A percentile compares a stretch with the other conserved stretches of the same genome.
phyloP scores from a whole-genome alignment of 2,329 filamentous ascomycete genomes.

The Massarina eburnea region DNA sequence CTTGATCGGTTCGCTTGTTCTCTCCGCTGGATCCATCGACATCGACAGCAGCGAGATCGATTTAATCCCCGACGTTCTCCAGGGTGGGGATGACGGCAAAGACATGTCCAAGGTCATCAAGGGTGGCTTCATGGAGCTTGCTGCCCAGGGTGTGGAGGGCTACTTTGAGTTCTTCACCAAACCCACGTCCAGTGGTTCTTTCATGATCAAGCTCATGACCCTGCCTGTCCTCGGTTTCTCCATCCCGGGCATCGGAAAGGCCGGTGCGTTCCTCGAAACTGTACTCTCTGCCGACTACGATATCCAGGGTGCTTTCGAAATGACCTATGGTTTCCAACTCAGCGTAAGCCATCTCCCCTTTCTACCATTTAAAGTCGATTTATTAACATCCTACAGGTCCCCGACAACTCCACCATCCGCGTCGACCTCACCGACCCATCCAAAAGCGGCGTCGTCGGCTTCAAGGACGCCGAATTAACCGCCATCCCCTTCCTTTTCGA shows the following conservation, averaged over 20 bases:
- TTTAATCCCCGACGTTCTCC: slow-evolving; percentile 24
- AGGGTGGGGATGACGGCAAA: slow-evolving; percentile 25
- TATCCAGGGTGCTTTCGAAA: slow-evolving; percentile 29
- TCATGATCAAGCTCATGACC: slow-evolving; percentile 23
- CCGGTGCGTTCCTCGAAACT: slow-evolving; percentile 38
- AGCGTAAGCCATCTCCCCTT: slow-evolving; percentile 19
- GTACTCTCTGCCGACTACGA: slow-evolving; percentile 30
- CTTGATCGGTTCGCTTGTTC: slow-evolving; percentile 31
- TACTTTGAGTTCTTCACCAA: slow-evolving; percentile 38
- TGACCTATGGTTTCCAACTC: slow-evolving; percentile 42
- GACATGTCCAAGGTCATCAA: slow-evolving; percentile 26
- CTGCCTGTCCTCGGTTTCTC: slow-evolving; percentile 33
- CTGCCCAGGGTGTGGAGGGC: slow-evolving; percentile 30
- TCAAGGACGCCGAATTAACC: slow-evolving; percentile 29
- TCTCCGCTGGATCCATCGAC: slow-evolving; percentile 34
- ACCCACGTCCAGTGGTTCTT: slow-evolving; percentile 24
- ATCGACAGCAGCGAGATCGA: slow-evolving; percentile 29
- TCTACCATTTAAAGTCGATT: too few species aligned
- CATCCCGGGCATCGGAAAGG: slow-evolving; percentile 41
- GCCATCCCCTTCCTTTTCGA: slow-evolving; percentile 38
- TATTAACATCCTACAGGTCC: slow-evolving; percentile 17
- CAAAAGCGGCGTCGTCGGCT: slow-evolving; percentile 29
- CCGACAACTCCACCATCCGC: slow-evolving; percentile 30
- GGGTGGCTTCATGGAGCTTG: slow-evolving; percentile 38
- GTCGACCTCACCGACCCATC: slow-evolving; percentile 30